These are phyloP conservation scores for Dioszegia aurantiaca DNA, from an alignment of 768 basidiomycete genomes.

Conservation along the genomic window DNA sequence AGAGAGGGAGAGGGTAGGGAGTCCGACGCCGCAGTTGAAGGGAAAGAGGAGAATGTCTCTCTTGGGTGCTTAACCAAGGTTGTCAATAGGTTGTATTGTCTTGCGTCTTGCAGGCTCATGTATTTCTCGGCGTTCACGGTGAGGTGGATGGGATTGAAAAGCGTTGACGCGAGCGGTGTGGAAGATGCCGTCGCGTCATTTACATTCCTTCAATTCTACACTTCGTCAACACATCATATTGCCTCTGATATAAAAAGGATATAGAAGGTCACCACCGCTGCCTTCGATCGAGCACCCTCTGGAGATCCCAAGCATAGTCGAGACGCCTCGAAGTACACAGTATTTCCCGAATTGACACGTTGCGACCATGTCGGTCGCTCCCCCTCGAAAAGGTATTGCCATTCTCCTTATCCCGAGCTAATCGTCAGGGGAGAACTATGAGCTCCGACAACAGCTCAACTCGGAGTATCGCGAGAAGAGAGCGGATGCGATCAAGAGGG, in stretches of 20 bases:
- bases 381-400: constrained; percentile 18
- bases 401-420: not conserved
- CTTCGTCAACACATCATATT: no score
- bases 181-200: constrained; percentile 14
- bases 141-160: no score
- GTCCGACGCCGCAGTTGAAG: constrained; percentile 5
- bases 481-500: constrained; percentile 96
- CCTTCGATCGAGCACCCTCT: no score
- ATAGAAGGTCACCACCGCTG: no score
- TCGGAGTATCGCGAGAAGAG: constrained; percentile 91
- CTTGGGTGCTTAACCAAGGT: constrained; percentile 1
- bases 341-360: no score
- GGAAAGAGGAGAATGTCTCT: constrained; percentile 11
- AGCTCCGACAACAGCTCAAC: constrained; percentile 94
- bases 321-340: no score
- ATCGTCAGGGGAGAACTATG: constrained; percentile 81
- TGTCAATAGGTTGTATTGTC: not conserved
- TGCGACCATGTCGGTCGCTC: constrained; percentile 17
- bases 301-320: no score
- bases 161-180: not conserved
- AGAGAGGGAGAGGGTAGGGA: constrained; percentile 8
- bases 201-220: not conserved
- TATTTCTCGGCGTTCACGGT: no score
- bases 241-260: no score
- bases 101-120: no score